Conservation (phyloP, 2,329 filamentous ascomycete species). For the Teratosphaeria pseudoeucalypti region DNA sequence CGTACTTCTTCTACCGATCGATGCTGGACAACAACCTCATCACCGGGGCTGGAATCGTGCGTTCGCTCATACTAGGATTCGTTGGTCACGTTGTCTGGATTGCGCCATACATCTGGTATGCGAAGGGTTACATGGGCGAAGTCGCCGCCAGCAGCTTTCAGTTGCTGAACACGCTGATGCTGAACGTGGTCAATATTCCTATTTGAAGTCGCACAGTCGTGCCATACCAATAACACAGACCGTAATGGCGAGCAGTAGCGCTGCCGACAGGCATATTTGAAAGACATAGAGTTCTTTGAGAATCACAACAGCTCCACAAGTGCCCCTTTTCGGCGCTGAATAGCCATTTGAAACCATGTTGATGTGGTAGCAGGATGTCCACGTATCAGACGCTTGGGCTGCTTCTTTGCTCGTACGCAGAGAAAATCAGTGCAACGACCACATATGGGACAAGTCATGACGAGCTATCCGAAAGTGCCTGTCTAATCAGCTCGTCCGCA, state of each 20-base stretch:
- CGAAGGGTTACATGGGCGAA: neutral
- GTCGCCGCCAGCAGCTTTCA: neutral
- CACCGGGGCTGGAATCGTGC: neutral
- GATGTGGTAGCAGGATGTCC: too few species aligned
- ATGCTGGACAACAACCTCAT: neutral
- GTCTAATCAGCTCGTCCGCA: neutral
- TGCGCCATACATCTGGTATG: neutral
- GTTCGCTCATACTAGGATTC: neutral
- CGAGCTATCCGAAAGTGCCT: neutral
- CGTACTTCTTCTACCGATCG: neutral
- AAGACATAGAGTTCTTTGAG: too few species aligned
- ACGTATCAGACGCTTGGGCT: too few species aligned
- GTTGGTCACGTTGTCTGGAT: neutral
- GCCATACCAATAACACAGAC: neutral
- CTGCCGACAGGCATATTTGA: too few species aligned
- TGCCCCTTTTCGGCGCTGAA: too few species aligned
- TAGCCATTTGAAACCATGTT: too few species aligned
- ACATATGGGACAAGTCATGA: too few species aligned
- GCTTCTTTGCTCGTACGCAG: too few species aligned
- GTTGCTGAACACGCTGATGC: neutral
- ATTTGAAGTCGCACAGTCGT: neutral
- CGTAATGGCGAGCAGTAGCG: too few species aligned
- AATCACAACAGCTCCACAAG: too few species aligned
- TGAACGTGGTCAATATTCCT: neutral
- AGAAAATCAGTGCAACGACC: too few species aligned